These are phyloP conservation scores for Grosmannia serpens DNA, from an alignment of 2,329 filamentous ascomycete species.

Conservation along the genomic window DNA sequence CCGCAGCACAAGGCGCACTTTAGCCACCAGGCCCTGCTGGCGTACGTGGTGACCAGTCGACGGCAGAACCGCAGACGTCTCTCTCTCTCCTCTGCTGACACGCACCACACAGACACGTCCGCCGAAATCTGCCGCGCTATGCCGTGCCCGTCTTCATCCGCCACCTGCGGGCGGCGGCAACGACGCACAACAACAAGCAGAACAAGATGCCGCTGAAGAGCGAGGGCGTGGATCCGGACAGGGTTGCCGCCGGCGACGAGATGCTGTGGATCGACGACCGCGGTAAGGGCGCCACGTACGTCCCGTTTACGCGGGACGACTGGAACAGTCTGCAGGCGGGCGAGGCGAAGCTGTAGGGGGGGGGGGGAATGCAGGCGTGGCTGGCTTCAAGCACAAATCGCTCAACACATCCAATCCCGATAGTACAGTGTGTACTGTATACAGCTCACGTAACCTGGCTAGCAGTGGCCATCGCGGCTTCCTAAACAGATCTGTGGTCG, in stretches of 20 bases:
- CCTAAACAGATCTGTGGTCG: background rate
- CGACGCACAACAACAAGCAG: conserved; percentile 70
- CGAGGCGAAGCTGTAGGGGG: conserved; percentile 17
- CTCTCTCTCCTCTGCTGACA: background rate
- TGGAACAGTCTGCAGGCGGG: conserved; percentile 33
- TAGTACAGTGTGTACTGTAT: no score
- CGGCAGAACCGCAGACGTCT: no score
- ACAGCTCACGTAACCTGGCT: no score
- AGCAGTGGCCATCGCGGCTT: background rate
- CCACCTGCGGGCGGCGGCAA: conserved; percentile 43
- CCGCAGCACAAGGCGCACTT: conserved; percentile 25
- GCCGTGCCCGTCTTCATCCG: conserved; percentile 66
- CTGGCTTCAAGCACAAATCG: no score
- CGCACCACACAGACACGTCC: conserved; percentile 31
- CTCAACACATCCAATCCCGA: no score
- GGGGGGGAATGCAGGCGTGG: no score
- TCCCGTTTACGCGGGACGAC: conserved; percentile 44
- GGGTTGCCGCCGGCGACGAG: conserved; percentile 28
- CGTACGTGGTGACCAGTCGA: conserved; percentile 22
- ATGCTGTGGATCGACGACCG: conserved; percentile 47
- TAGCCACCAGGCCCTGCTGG: conserved; percentile 48
- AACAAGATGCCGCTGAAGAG: conserved; percentile 61
- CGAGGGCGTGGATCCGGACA: conserved; percentile 51
- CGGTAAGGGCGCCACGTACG: conserved; percentile 42
- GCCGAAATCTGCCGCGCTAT: conserved; percentile 54